Percentiles rank a stretch among this genome's conserved stretches.
Evolutionary conservation across 257 asterid genomes (phyloP).

Genomic region (Fraxinus anomala): DNA sequence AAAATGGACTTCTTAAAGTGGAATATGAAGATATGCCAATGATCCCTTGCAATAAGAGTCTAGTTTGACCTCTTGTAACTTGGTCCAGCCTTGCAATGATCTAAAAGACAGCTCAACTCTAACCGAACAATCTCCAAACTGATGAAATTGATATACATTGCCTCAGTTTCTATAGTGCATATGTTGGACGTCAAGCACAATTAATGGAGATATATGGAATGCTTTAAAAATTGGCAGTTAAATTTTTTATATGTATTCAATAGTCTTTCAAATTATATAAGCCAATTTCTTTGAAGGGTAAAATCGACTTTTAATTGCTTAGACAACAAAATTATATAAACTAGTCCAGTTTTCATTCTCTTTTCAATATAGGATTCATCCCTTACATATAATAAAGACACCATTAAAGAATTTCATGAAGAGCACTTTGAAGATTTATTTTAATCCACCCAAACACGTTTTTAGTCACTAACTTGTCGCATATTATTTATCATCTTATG

Average conservation of each 20-base stretch:
- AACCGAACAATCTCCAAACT: neutral
- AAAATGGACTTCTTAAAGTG: neutral
- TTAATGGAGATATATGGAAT: neutral
- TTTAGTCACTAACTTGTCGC: neutral
- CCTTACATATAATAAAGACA: neutral
- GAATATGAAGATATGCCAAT: neutral
- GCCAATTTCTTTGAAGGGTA: neutral
- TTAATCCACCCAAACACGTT: neutral
- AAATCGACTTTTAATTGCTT: neutral
- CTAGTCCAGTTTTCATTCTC: neutral
- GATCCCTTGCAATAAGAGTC: conserved; percentile 16
- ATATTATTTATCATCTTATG: neutral
- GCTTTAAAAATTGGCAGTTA: neutral
- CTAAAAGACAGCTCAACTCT: neutral
- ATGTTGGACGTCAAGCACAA: neutral
- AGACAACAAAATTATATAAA: neutral
- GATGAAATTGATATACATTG: neutral
- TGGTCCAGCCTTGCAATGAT: conserved; percentile 1
- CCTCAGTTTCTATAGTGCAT: neutral
- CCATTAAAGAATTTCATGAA: neutral
- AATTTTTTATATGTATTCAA: neutral
- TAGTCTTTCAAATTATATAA: neutral
- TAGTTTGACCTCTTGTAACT: conserved; percentile 3
- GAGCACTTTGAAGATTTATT: neutral
- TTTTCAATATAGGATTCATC: neutral